Base-by-base conservation (phyloP, 2,329 filamentous ascomycete species). In the Dactylellina parvicollis region DNA sequence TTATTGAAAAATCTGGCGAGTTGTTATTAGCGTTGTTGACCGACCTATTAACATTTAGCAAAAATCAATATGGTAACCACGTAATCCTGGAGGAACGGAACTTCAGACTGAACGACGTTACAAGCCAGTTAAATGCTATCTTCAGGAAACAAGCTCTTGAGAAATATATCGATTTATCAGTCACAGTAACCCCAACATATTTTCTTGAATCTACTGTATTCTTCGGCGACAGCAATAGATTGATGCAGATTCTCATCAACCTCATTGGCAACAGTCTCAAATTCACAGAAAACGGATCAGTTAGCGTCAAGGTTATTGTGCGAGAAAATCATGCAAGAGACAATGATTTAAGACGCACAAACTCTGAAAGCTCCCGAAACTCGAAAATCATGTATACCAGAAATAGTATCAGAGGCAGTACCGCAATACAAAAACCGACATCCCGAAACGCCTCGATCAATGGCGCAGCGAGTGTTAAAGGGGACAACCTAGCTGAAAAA, bases 191-290 rank as follows among this genome's bases (percentile, higher is more conserved):
- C 1, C 76, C 76, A 44, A 57, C 56, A 16, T 54, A 65, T 22
- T 73, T 96, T 22, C 91, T 90, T 79, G 92, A 96, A 75, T 93
- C 96, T 89, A 89, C 90, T 55, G 83, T 61, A 20, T 73, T 97
- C 0, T 95, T 91, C 88, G 93, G 93, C n/a, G 93, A 97, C 77
- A 90, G 95, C 76, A 92, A 96, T 78, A 86, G 93, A 46, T 95
- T 96, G 38, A 82, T 96, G 24, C 93, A 96, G 79, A 90, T 96
- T n/a, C 87, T 96, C 49, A 96, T 96, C 83, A 96, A 96, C 78
- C 83, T 97, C 30, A 92, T 96, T 49, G 93, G 90, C 80, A 97
- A 97, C 82, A 92, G 90, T 79, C 82, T 96, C 44, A 97, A 97
- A 79, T 96, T 97, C 78, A 96, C 93, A 0, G 80, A 87, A 4